phyloP scores from a whole-genome alignment of 768 basidiomycete genomes.

The Agaricus subrufescens region DNA sequence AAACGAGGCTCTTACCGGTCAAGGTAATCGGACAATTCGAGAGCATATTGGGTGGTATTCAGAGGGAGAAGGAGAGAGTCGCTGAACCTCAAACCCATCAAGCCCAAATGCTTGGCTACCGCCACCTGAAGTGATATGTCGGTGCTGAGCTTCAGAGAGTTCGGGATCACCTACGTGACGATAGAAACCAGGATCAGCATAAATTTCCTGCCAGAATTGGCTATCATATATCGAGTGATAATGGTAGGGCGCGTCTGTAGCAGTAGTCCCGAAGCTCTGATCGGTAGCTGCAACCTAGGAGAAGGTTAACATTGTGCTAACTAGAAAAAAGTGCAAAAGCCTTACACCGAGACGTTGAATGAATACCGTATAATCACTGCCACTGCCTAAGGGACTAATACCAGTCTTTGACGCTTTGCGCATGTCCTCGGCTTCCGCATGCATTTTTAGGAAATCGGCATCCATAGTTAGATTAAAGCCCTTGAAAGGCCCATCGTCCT shows the following conservation, averaged over 20 bases:
- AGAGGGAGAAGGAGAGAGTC: slow-evolving; percentile 66
- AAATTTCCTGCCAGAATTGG: slow-evolving; percentile 66
- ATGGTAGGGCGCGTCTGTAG: slow-evolving; percentile 64
- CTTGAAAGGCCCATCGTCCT: slow-evolving; percentile 53
- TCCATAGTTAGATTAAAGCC: slow-evolving; percentile 32
- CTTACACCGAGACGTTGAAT: slow-evolving; percentile 63
- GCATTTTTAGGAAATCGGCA: slow-evolving; percentile 34
- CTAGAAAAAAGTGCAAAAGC: neutral
- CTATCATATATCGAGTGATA: slow-evolving; percentile 78
- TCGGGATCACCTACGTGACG: too few species aligned
- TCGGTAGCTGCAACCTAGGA: slow-evolving; percentile 38
- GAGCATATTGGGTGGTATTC: slow-evolving; percentile 73
- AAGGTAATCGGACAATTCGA: slow-evolving; percentile 62
- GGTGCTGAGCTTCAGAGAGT: neutral
- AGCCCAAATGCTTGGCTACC: slow-evolving; percentile 62
- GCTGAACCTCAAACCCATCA: slow-evolving; percentile 55
- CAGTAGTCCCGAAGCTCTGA: slow-evolving; percentile 35
- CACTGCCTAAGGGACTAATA: slow-evolving; percentile 68
- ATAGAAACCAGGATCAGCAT: slow-evolving; percentile 72
- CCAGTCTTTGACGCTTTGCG: slow-evolving; percentile 32
- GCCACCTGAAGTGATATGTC: slow-evolving; percentile 39
- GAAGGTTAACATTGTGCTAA: neutral
- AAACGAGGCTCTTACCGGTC: slow-evolving; percentile 37
- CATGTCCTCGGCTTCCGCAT: slow-evolving; percentile 29
- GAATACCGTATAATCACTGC: slow-evolving; percentile 91